Conservation (phyloP, 2,329 filamentous ascomycete species). For the Cladosporium sphaerospermum region DNA sequence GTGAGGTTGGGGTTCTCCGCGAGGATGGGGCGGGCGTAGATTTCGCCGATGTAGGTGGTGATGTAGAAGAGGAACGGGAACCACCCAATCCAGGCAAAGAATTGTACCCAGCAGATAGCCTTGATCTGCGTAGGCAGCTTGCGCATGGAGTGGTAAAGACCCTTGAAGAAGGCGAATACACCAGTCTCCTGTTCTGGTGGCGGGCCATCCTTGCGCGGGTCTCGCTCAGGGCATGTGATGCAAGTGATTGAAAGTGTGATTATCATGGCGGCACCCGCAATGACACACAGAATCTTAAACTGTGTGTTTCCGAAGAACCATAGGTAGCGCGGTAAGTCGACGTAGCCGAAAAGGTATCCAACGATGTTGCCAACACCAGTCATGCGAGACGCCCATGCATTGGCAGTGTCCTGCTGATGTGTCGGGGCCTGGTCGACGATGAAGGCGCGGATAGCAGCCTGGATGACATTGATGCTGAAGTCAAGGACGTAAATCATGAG, state of each 20-base stretch:
- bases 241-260: constrained; percentile 67
- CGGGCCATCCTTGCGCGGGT: constrained; percentile 67
- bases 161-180: constrained; percentile 70
- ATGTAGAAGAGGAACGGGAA: constrained; percentile 91
- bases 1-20: constrained; percentile 71
- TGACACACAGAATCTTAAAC: constrained; percentile 85
- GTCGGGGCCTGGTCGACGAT: constrained; percentile 89
- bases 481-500: constrained; percentile 84
- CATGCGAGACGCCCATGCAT: constrained; percentile 86
- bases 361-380: constrained; percentile 85
- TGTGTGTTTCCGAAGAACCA: constrained; percentile 81
- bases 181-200: constrained; percentile 56
- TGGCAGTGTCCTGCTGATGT: constrained; percentile 89
- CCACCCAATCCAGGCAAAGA: constrained; percentile 87
- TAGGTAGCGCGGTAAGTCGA: constrained; percentile 66
- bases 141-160: constrained; percentile 69
- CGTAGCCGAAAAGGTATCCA: constrained; percentile 81
- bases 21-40: constrained; percentile 81
- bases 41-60: constrained; percentile 86
- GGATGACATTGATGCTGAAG: constrained; percentile 92
- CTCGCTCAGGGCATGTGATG: constrained; percentile 65
- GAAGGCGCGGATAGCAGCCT: constrained; percentile 84
- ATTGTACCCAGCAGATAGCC: constrained; percentile 60
- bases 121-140: constrained; percentile 75
- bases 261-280: constrained; percentile 69